Base-by-base conservation (phyloP, 2,329 filamentous ascomycete species). In the Arthrobotrys iridis region DNA sequence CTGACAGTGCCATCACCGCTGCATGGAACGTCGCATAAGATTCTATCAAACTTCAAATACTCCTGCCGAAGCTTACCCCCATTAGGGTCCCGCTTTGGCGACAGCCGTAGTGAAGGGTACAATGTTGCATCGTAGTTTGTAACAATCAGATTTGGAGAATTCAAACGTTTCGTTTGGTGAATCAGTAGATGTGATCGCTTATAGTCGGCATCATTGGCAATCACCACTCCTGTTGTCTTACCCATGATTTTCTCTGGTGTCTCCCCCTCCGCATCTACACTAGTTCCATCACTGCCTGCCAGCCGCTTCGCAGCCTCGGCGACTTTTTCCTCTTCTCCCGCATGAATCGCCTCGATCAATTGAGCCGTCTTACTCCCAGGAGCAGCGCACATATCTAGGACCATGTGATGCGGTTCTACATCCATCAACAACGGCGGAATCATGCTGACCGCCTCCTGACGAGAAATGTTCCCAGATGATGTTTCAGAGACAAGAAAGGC, bases 401-500 rank as follows among this genome's bases (percentile, higher is more conserved):
- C 93, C 0, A 90, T 91, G 90, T 97, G 96, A 62, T 93, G 92
- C 3, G 95, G 93, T 79, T 89, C 88, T 58, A 98, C 86, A 80
- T 98, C 93, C 85, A 99, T 91, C 79, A 98, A 86, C 79, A 98
- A 87, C 24, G 95, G 95, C 24, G 95, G 95, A 77, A 99, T 98
- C 95, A 99, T 99, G 85, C 93, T 97, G 80, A 99, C 95, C 46
- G 97, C 91, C 84, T 99, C 95, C 83, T 99, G 95, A 80, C 95
- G 89, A 83, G 92, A 97, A 80, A 99, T 98, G 82, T 98, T 99
- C 80, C 95, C 95, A 20, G 98, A 93, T 67, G 91, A 93, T 2
- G 95, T 97, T 86, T 99, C 95, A 60, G 94, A 96, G 57, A 99
- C 95, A 58, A 99, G 87, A 85, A 97, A 99, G 82, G 96, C 96